Percentiles rank a stretch among this genome's conserved stretches.
phyloP scores from a whole-genome alignment of 2,329 filamentous ascomycete genomes.

The Neurospora sp. region DNA sequence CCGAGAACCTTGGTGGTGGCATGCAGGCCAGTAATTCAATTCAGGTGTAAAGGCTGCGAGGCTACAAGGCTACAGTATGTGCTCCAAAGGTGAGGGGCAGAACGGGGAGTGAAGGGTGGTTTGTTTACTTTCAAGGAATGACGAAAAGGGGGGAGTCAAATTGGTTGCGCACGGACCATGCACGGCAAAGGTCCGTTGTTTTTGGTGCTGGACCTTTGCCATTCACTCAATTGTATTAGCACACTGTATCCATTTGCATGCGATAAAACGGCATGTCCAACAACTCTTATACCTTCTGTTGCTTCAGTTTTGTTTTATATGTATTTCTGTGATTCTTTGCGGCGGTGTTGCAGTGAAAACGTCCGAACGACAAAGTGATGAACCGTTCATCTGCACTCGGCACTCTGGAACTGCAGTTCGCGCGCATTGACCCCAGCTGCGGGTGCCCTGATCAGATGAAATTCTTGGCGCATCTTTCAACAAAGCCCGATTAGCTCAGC shows the following conservation, averaged over 20 bases:
- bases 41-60: background rate
- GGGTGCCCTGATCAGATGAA: background rate
- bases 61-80: background rate
- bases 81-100: background rate
- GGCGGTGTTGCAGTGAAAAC: background rate
- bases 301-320: background rate
- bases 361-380: background rate
- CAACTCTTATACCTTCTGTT: fast-evolving
- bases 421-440: background rate
- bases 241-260: background rate
- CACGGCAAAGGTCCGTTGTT: background rate
- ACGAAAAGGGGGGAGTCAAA: background rate
- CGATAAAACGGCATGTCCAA: background rate
- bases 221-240: background rate
- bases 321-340: background rate
- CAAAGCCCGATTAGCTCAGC: background rate
- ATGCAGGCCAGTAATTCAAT: background rate
- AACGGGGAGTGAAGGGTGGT: background rate
- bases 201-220: background rate
- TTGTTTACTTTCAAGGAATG: background rate
- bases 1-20: background rate
- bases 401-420: background rate
- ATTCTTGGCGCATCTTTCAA: background rate
- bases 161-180: background rate
- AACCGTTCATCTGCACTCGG: background rate